phyloP scores from a whole-genome alignment of 2,329 filamentous ascomycete species.

The Epichloe aotearoae region DNA sequence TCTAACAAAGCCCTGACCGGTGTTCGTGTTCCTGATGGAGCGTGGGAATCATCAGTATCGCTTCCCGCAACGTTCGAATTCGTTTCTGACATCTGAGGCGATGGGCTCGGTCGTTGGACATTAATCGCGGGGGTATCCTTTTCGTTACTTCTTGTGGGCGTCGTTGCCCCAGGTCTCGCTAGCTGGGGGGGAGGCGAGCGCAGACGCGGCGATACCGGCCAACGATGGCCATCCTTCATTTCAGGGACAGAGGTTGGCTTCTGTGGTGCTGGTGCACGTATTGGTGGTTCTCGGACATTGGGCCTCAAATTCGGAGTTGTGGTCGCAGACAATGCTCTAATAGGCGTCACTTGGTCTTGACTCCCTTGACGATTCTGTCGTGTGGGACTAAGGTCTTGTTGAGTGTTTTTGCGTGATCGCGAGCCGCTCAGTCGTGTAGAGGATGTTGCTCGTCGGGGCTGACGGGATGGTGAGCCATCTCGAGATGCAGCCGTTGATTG shows the following conservation, averaged over 20 bases:
- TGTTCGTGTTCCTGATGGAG: constrained; percentile 42
- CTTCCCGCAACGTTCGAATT: constrained; percentile 31
- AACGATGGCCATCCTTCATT: constrained; percentile 47
- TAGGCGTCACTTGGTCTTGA: constrained; percentile 47
- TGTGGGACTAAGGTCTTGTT: constrained; percentile 49
- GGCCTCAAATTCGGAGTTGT: constrained; percentile 54
- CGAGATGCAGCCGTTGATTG: constrained; percentile 27
- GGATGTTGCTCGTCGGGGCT: constrained; percentile 22
- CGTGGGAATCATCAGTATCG: constrained; percentile 37
- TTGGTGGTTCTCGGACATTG: constrained; percentile 43
- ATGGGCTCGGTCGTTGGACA: constrained; percentile 37
- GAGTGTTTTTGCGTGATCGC: constrained; percentile 52
- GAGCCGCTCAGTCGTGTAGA: constrained; percentile 24
- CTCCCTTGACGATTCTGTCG: constrained; percentile 37
- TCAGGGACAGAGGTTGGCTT: constrained; percentile 42
- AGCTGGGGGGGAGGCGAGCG: constrained; percentile 52
- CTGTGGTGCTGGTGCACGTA: constrained; percentile 50
- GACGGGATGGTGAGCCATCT: constrained; percentile 36
- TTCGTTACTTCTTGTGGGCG: constrained; percentile 31
- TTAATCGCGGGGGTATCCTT: constrained; percentile 38
- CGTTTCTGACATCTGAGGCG: constrained; percentile 27
- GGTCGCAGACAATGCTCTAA: constrained; percentile 55
- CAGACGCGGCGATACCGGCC: constrained; percentile 65
- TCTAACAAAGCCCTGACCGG: constrained; percentile 57
- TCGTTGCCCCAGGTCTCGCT: constrained; percentile 31